A percentile compares a stretch with the other conserved stretches of the same genome.
phyloP scores from a whole-genome alignment of 75 land plant genomes.

The Picea glauca region DNA sequence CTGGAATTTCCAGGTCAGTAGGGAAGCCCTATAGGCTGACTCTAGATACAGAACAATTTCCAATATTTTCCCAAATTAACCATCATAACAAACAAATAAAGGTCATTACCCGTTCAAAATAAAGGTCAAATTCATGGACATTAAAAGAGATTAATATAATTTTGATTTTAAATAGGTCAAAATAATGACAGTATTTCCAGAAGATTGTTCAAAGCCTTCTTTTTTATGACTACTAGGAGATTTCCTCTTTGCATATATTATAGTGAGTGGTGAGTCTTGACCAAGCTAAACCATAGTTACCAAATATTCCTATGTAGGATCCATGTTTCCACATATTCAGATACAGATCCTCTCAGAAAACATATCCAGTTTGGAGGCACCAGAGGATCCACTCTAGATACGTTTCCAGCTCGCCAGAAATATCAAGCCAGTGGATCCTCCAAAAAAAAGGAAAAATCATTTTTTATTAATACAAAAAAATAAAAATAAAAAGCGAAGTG shows the following conservation, averaged over 20 bases:
- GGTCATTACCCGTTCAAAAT: not conserved
- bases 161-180: not conserved
- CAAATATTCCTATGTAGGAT: too few relatives aligned
- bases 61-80: not conserved
- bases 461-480: too few relatives aligned
- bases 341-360: too few relatives aligned
- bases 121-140: not conserved
- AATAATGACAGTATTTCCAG: not conserved
- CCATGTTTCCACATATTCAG: too few relatives aligned
- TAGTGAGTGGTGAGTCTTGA: not conserved
- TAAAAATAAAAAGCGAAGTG: too few relatives aligned
- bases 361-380: too few relatives aligned
- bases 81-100: not conserved
- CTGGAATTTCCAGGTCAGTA: not conserved
- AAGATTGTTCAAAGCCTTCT: not conserved
- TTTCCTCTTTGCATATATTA: not conserved
- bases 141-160: not conserved
- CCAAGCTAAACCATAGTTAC: not conserved
- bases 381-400: too few relatives aligned
- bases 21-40: not conserved
- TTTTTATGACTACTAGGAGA: not conserved
- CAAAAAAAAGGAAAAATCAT: too few relatives aligned
- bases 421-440: too few relatives aligned
- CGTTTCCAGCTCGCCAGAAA: too few relatives aligned
- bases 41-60: not conserved